These are phyloP conservation scores for Candida montana DNA, from an alignment of 805 yeast genomes.

Conservation along the genomic window DNA sequence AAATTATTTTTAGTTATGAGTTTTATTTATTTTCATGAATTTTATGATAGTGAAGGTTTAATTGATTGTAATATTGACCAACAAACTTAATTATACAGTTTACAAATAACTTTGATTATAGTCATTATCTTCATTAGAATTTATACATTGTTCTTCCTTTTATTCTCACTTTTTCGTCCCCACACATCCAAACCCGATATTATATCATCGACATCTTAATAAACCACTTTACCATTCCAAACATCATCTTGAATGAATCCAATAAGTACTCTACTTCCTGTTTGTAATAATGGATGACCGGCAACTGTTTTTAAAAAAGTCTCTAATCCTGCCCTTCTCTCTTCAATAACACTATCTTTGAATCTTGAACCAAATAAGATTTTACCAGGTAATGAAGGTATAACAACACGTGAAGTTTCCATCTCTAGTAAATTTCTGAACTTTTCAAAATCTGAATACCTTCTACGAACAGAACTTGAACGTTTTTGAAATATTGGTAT, in stretches of 20 bases:
- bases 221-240: slow-evolving; percentile 47
- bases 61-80: no score
- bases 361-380: slow-evolving; percentile 62
- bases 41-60: neutral
- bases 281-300: slow-evolving; percentile 90
- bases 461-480: slow-evolving; percentile 64
- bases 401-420: slow-evolving; percentile 73
- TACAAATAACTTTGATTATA: no score
- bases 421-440: slow-evolving; percentile 68
- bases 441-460: slow-evolving; percentile 86
- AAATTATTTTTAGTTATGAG: neutral
- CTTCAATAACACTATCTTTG: slow-evolving; percentile 76
- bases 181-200: no score
- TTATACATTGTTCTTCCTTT: neutral
- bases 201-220: neutral
- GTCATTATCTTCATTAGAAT: neutral
- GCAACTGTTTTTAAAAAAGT: slow-evolving; percentile 74
- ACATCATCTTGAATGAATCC: slow-evolving; percentile 84
- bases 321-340: slow-evolving; percentile 78
- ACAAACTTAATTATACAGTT: no score
- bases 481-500: slow-evolving; percentile 77
- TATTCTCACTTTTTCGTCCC: neutral
- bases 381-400: slow-evolving; percentile 92
- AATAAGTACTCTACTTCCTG: slow-evolving; percentile 71
- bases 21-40: neutral